Evolutionary conservation across 805 yeast genomes (phyloP).

Genomic region (Metschnikowia amazonensis): DNA sequence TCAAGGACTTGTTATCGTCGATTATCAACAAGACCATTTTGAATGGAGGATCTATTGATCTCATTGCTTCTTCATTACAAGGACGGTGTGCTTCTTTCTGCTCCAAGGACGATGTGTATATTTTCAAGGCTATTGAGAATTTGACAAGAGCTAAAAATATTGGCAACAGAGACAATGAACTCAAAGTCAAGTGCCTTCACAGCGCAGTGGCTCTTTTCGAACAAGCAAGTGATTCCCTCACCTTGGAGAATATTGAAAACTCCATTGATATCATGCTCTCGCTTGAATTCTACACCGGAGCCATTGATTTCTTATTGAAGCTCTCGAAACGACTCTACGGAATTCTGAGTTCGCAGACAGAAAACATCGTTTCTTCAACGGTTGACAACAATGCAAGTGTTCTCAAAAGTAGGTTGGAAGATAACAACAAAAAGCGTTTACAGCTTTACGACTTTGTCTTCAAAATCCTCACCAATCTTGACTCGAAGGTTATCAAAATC

Average conservation of each 20-base stretch:
- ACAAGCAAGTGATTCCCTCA: slow-evolving; percentile 72
- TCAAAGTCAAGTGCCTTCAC: slow-evolving; percentile 58
- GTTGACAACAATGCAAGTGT: slow-evolving; percentile 9
- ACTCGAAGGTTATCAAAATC: slow-evolving; percentile 52
- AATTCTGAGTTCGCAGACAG: slow-evolving; percentile 8
- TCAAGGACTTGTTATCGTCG: slow-evolving; percentile 84
- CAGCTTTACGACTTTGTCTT: slow-evolving; percentile 71
- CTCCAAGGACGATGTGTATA: slow-evolving; percentile 86
- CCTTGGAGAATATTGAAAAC: slow-evolving; percentile 75
- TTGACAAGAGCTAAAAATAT: slow-evolving; percentile 80
- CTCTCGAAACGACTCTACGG: slow-evolving; percentile 62
- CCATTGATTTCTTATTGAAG: slow-evolving; percentile 75
- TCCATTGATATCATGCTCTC: slow-evolving; percentile 75
- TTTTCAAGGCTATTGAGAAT: slow-evolving; percentile 91
- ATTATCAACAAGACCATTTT: slow-evolving; percentile 84
- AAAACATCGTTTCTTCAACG: slow-evolving; percentile 4
- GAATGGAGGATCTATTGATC: slow-evolving; percentile 89
- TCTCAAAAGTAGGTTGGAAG: slow-evolving; percentile 10
- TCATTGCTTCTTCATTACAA: slow-evolving; percentile 81
- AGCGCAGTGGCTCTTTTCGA: slow-evolving; percentile 75
- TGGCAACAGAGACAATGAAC: slow-evolving; percentile 67
- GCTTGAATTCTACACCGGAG: slow-evolving; percentile 77
- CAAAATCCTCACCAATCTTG: slow-evolving; percentile 68
- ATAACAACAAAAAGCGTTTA: slow-evolving; percentile 20
- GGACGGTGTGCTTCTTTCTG: slow-evolving; percentile 94